Conservation (phyloP, 2,329 filamentous ascomycete genomes). For the Beauveria brongniartii region DNA sequence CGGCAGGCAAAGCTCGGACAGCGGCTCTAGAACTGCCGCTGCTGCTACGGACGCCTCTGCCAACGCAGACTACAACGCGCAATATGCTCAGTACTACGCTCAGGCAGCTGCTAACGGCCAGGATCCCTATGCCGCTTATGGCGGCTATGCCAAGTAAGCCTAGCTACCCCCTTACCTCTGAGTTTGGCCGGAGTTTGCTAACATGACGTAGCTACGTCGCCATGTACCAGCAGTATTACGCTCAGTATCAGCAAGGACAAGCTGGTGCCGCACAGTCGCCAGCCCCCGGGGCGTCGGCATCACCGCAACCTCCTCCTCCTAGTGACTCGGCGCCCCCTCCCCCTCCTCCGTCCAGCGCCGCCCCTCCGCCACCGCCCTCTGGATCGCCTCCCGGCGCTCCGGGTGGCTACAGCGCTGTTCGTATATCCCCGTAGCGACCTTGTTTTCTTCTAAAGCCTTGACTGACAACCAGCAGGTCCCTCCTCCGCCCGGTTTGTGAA, state of each 20-base stretch:
- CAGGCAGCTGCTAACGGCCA: slow-evolving; percentile 30
- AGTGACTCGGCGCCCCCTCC: slow-evolving; percentile 56
- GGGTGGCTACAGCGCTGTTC: slow-evolving; percentile 56
- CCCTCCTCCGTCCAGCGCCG: slow-evolving; percentile 46
- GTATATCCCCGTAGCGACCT: slow-evolving; percentile 20
- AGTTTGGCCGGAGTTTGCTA: slow-evolving; percentile 13
- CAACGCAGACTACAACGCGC: slow-evolving; percentile 59
- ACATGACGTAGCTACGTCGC: slow-evolving; percentile 46
- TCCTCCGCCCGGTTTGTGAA: slow-evolving; percentile 45
- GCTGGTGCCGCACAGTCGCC: slow-evolving; percentile 19
- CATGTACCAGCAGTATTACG: slow-evolving; percentile 67
- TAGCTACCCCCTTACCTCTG: not conserved
- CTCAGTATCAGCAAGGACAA: slow-evolving; percentile 29
- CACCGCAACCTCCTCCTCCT: slow-evolving; percentile 49
- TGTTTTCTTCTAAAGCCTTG: not conserved
- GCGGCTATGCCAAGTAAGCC: slow-evolving; percentile 70
- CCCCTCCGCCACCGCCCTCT: slow-evolving; percentile 43
- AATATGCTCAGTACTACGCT: slow-evolving; percentile 76
- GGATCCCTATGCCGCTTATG: slow-evolving; percentile 86
- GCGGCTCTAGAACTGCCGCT: slow-evolving; percentile 28
- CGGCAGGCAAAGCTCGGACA: slow-evolving; percentile 22
- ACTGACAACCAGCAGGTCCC: slow-evolving; percentile 35
- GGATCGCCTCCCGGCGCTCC: slow-evolving; percentile 40
- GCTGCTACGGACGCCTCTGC: slow-evolving; percentile 19
- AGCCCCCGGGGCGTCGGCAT: slow-evolving; percentile 32